Evolutionary conservation across 106 monocot species (phyloP).

Genomic region (Amphibolis antarctica): DNA sequence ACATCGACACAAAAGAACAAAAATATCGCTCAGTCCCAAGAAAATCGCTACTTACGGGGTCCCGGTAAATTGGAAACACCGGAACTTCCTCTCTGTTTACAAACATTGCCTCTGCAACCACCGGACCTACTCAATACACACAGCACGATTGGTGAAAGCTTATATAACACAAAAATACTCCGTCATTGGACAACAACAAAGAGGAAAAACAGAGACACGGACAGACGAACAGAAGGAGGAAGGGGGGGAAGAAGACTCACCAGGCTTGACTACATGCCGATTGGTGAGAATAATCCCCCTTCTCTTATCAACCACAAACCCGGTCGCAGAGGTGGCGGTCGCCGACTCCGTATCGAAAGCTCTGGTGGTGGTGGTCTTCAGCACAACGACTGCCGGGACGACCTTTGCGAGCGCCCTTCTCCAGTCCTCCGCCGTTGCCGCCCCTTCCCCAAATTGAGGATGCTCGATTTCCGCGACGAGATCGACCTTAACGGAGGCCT

Average conservation of each 20-base stretch:
- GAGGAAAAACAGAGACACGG: too few species aligned
- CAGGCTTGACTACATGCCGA: conserved; percentile 93
- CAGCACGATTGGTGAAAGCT: background rate
- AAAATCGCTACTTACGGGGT: conserved; percentile 49
- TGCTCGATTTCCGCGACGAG: conserved; percentile 51
- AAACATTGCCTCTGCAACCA: conserved; percentile 95
- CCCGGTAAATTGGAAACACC: conserved; percentile 71
- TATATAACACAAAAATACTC: background rate
- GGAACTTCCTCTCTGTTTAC: conserved; percentile 90
- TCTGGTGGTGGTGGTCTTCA: conserved; percentile 61
- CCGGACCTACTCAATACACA: conserved; percentile 40
- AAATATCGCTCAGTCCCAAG: background rate
- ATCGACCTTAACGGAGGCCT: conserved; percentile 13
- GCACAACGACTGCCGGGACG: conserved; percentile 87
- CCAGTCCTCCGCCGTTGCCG: conserved; percentile 93
- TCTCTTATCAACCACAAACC: conserved; percentile 67
- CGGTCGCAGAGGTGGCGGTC: conserved; percentile 85
- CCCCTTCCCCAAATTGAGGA: conserved; percentile 18
- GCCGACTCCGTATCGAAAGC: conserved; percentile 89
- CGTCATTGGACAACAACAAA: background rate
- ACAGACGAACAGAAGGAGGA: too few species aligned
- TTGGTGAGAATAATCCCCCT: conserved; percentile 85
- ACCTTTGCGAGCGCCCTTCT: conserved; percentile 60
- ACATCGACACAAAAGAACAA: background rate
- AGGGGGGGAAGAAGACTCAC: too few species aligned